Base-by-base conservation (phyloP, 2,329 filamentous ascomycete species). In the Byssochlamys sp. region DNA sequence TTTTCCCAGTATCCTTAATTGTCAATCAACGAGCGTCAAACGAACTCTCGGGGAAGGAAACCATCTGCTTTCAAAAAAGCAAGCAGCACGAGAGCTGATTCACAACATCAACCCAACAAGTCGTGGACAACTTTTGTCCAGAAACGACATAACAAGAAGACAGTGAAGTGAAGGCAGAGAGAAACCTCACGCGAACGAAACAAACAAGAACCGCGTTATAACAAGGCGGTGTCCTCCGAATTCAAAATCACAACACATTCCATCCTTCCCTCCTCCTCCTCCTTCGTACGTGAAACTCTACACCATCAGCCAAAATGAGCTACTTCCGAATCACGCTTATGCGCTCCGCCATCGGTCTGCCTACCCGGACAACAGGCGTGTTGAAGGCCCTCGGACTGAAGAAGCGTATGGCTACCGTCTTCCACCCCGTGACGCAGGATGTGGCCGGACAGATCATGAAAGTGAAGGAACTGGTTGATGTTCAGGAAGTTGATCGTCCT, bases 301-400 rank as follows among this genome's bases (percentile, higher is more conserved):
- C 26, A 33, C 19, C 19, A 52, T 55, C 52, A 49, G 14, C 29
- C 61, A 67, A 60, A 60, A 91, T 91, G 87, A 80, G 85, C 58
- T 95, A 83, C 80, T 96, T 96, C 81, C 87, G 89, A 71, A 90
- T 96, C 73, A 95, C 90, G 53, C 87, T 96, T 58, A 84, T 94
- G 76, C 89, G 91, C 70, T 91, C 88, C 58, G 87, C 88, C 67
- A 96, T 96, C 75, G 91, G 91, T 61, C 85, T 96, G 52, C 91
- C 92, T 4, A 77, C 83, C 68, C 87, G 89, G 69, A 89, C 86
- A 60, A 83, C 84, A 71, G 90, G 88, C 69, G 89, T 92, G 24
- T 88, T 96, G 57, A 82, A 86, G 61, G 89, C 91, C 19, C 87
- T 96, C 59, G 91, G 91, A 57, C 84, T 96, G 62, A 88, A 86